These are phyloP conservation scores for Pugionium dolabratum DNA, from an alignment of 345 rosid species.

Conservation along the genomic window DNA sequence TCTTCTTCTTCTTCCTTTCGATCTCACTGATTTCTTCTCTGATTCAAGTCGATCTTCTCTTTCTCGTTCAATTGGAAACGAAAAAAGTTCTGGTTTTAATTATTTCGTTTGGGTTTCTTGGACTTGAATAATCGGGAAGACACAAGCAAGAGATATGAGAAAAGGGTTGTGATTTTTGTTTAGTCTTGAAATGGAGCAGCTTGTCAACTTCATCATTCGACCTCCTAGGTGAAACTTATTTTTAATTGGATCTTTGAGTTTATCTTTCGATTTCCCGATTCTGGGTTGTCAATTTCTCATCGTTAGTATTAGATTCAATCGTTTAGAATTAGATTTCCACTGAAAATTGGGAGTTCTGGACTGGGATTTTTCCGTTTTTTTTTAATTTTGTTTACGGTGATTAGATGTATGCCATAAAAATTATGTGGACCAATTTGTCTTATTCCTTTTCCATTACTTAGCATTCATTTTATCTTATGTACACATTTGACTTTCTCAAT, in stretches of 20 bases:
- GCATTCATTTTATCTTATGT: constrained; percentile 4
- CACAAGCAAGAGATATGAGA: constrained; percentile 5
- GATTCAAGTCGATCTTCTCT: constrained; percentile 23
- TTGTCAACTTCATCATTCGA: constrained; percentile 89
- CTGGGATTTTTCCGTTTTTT: too few relatives aligned
- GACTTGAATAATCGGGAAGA: constrained; percentile 9
- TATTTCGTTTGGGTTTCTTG: neutral
- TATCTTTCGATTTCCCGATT: neutral
- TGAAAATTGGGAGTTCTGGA: neutral
- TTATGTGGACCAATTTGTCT: constrained; percentile 29
- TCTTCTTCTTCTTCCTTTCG: constrained; percentile 18
- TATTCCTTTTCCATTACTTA: constrained; percentile 11
- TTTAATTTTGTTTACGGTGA: neutral
- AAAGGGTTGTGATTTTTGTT: constrained; percentile 3
- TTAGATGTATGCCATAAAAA: neutral
- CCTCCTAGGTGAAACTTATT: constrained; percentile 71
- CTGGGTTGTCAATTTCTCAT: neutral
- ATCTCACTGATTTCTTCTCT: constrained; percentile 25
- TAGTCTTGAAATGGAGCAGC: constrained; percentile 49
- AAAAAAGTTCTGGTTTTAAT: neutral
- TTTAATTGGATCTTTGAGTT: constrained; percentile 3
- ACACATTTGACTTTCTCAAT: constrained; percentile 6
- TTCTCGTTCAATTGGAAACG: neutral
- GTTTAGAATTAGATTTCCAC: neutral
- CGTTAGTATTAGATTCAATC: constrained; percentile 2